phyloP scores from a whole-genome alignment of 768 basidiomycete species.

The Lentinula edodes region DNA sequence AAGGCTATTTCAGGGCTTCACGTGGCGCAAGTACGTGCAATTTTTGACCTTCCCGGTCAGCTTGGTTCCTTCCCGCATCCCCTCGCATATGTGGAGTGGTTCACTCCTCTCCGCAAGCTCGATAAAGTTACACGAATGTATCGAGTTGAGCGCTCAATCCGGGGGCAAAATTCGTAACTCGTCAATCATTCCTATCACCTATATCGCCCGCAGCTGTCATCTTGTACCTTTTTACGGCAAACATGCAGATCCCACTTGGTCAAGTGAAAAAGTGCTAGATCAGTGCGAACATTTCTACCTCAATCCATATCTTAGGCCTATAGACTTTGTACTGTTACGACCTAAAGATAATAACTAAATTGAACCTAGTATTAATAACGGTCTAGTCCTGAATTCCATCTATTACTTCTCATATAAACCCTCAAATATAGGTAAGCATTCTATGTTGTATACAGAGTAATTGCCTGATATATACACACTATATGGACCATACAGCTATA shows the following conservation, averaged over 20 bases:
- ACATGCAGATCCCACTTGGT: background rate
- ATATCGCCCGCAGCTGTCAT: background rate
- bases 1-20: constrained; percentile 6
- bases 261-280: background rate
- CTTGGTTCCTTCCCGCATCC: constrained; percentile 7
- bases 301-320: background rate
- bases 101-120: constrained; percentile 8
- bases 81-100: constrained; percentile 22
- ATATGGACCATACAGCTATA: no score
- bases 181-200: background rate
- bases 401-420: no score
- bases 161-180: background rate
- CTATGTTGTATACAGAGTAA: no score
- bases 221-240: background rate
- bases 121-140: constrained; percentile 2
- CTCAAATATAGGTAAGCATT: no score
- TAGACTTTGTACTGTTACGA: background rate
- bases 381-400: no score
- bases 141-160: background rate
- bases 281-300: background rate
- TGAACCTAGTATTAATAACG: no score
- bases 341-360: no score
- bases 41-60: constrained; percentile 9
- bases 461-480: no score
- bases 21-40: constrained; percentile 7